Conservation (phyloP, 768 basidiomycete species). For the Gyrodon lividus region DNA sequence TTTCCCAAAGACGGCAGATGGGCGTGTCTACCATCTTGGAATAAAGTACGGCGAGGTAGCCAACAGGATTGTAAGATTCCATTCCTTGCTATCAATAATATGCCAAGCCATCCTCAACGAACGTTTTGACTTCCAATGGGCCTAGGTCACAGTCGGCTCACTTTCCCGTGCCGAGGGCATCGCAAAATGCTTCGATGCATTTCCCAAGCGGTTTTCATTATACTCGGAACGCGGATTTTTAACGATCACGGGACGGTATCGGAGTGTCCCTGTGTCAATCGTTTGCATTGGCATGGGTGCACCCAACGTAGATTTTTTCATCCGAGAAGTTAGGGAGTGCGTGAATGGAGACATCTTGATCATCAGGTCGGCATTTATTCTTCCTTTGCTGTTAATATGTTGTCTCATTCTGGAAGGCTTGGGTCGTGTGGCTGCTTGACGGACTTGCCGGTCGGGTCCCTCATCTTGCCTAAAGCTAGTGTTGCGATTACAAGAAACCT, state of each 20-base stretch:
- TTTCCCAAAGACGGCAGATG: conserved; percentile 72
- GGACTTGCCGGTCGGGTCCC: conserved; percentile 69
- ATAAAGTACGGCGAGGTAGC: conserved; percentile 75
- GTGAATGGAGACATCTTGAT: conserved; percentile 59
- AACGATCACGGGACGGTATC: conserved; percentile 68
- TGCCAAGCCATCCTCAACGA: neutral
- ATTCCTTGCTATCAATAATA: neutral
- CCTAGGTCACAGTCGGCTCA: conserved; percentile 72
- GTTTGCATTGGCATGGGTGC: conserved; percentile 83
- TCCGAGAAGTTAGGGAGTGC: conserved; percentile 77
- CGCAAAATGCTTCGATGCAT: conserved; percentile 59
- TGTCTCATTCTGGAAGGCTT: conserved; percentile 43
- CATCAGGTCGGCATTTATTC: conserved; percentile 37
- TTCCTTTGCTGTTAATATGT: neutral
- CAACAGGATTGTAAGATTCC: conserved; percentile 63
- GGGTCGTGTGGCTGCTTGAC: conserved; percentile 77
- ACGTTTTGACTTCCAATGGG: conserved; percentile 4
- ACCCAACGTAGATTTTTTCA: conserved; percentile 83
- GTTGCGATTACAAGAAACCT: conserved; percentile 72
- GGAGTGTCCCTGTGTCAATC: conserved; percentile 62
- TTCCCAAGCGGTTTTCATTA: conserved; percentile 58
- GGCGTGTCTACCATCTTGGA: conserved; percentile 79
- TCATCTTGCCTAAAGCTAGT: conserved; percentile 69
- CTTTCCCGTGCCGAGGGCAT: conserved; percentile 63
- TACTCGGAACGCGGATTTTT: conserved; percentile 75